Conservation (phyloP, 2,329 filamentous ascomycete genomes). For the Fusarium napiforme region DNA sequence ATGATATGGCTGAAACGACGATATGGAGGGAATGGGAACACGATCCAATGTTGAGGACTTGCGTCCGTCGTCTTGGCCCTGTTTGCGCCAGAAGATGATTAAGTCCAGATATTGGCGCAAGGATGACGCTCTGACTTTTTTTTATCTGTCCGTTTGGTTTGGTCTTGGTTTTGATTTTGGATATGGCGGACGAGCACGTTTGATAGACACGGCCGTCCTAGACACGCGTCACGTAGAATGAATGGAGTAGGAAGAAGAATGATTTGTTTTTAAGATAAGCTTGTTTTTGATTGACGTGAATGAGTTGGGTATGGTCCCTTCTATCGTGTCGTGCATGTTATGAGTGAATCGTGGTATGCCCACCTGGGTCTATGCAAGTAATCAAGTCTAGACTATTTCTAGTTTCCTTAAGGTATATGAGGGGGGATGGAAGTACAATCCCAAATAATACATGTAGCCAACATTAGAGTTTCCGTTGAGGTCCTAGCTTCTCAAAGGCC, state of each 20-base stretch:
- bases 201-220: slow-evolving; percentile 42
- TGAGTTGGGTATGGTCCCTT: not conserved
- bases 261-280: slow-evolving; percentile 25
- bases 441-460: not conserved
- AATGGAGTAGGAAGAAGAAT: slow-evolving; percentile 35
- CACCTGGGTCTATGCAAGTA: not conserved
- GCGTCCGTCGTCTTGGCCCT: not conserved
- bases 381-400: not conserved
- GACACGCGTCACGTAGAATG: slow-evolving; percentile 42
- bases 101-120: slow-evolving; percentile 37
- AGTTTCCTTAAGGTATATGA: not conserved
- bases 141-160: slow-evolving; percentile 7
- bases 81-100: slow-evolving; percentile 10
- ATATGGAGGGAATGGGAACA: slow-evolving; percentile 37
- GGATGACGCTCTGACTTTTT: slow-evolving; percentile 39
- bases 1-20: slow-evolving; percentile 39
- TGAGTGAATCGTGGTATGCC: not conserved
- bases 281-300: not conserved
- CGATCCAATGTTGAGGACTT: slow-evolving; percentile 37
- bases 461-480: slow-evolving; percentile 24
- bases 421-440: not conserved
- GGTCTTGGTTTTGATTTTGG: slow-evolving; percentile 11
- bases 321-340: not conserved
- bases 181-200: slow-evolving; percentile 40
- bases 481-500: slow-evolving; percentile 63